Evolutionary conservation across 345 rosid species (phyloP).

Genomic region (Zanthoxylum bungeanum): DNA sequence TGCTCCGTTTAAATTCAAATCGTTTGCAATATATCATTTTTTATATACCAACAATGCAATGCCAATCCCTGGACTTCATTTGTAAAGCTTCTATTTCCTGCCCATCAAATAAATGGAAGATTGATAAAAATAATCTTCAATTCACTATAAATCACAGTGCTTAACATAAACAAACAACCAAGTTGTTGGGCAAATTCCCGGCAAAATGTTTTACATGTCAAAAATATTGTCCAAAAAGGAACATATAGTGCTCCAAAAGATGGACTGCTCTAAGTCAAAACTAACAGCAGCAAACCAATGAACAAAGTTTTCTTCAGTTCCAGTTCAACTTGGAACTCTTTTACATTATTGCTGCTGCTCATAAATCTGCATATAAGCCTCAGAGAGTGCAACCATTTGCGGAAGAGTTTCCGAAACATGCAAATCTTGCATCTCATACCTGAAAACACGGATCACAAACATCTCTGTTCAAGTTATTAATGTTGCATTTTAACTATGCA

Average conservation of each 20-base stretch:
- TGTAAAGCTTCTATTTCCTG: too few species aligned
- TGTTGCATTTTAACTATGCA: not conserved
- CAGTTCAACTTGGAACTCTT: not conserved
- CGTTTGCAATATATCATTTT: too few species aligned
- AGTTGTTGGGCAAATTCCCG: too few species aligned
- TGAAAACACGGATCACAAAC: slow-evolving; percentile 25
- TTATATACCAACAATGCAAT: too few species aligned
- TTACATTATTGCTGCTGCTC: slow-evolving; percentile 59
- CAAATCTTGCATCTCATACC: slow-evolving; percentile 99
- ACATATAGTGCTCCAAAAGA: not conserved
- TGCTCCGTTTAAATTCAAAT: too few species aligned
- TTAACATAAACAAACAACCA: too few species aligned
- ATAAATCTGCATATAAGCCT: slow-evolving; percentile 95
- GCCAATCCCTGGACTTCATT: too few species aligned
- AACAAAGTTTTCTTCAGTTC: too few species aligned
- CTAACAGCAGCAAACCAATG: not conserved
- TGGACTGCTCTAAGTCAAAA: not conserved
- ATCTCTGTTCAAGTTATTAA: not conserved
- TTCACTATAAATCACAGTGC: too few species aligned
- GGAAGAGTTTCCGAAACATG: slow-evolving; percentile 96
- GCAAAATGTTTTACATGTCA: not conserved
- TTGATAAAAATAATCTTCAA: too few species aligned
- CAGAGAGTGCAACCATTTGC: slow-evolving; percentile 96
- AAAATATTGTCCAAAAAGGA: not conserved
- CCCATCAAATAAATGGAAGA: too few species aligned